Percentiles rank a stretch among this genome's conserved stretches.
These are phyloP conservation scores for Calocera viscosa DNA, from an alignment of 768 basidiomycete genomes.

Conservation along the genomic window DNA sequence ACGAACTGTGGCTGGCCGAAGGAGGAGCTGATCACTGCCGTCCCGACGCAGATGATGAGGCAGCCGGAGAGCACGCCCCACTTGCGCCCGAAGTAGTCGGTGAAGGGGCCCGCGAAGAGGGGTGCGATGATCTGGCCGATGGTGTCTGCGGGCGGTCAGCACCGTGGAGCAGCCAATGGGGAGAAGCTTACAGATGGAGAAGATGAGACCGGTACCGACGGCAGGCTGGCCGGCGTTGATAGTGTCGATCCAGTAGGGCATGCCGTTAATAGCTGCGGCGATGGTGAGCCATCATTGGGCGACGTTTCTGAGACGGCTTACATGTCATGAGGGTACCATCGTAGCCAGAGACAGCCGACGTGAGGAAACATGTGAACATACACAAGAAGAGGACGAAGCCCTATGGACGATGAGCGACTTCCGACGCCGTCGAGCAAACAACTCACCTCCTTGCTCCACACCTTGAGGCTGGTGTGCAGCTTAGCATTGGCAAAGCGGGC, in stretches of 20 bases:
- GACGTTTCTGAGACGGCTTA: neutral
- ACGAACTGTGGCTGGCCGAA: conserved; percentile 20
- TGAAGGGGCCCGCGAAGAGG: conserved; percentile 24
- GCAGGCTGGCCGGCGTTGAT: conserved; percentile 19
- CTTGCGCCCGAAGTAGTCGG: conserved; percentile 25
- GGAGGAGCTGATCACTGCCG: conserved; percentile 19
- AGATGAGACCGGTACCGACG: conserved; percentile 20
- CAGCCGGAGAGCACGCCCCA: conserved; percentile 25
- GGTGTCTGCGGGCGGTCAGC: conserved; percentile 17
- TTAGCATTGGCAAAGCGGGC: conserved; percentile 1
- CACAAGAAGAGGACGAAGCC: conserved; percentile 7
- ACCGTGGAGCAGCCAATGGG: neutral
- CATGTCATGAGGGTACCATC: conserved; percentile 5
- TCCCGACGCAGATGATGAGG: conserved; percentile 20
- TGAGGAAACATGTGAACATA: conserved; percentile 4
- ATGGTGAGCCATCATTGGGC: neutral
- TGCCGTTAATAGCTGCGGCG: neutral
- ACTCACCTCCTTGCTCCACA: neutral
- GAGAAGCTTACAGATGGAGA: conserved; percentile 20
- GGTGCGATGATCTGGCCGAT: conserved; percentile 25
- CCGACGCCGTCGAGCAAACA: neutral
- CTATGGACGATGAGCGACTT: neutral
- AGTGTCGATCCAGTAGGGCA: neutral
- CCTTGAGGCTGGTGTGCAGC: neutral
- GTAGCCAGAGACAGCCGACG: neutral